phyloP scores from a whole-genome alignment of 306 rosid genomes.

The Sindora glabra region DNA sequence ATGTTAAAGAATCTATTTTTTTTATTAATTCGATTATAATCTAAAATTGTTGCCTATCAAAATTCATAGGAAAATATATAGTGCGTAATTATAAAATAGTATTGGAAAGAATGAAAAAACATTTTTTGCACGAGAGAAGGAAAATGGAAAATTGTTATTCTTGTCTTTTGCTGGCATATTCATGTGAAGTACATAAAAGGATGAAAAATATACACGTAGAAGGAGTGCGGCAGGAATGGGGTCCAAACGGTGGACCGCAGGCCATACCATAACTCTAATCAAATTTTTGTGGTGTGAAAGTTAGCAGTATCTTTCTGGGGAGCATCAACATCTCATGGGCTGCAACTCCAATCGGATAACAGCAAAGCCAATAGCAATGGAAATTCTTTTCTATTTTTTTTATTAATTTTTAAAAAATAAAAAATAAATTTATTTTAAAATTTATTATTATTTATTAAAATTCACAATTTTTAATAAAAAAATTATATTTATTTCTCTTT shows the following conservation, averaged over 20 bases:
- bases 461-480: no score
- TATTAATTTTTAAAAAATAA: neutral
- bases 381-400: no score
- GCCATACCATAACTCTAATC: constrained; percentile 13
- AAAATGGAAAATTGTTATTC: constrained; percentile 8
- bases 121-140: neutral
- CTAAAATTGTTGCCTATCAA: no score
- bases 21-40: no score
- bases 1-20: no score
- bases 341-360: constrained; percentile 10
- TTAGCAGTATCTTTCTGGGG: constrained; percentile 28
- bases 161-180: constrained; percentile 18
- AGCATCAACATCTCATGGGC: constrained; percentile 16
- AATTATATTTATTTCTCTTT: no score
- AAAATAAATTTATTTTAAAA: neutral
- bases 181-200: constrained; percentile 29
- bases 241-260: constrained; percentile 35
- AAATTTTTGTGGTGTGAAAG: constrained; percentile 15
- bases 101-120: no score
- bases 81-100: no score
- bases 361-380: neutral
- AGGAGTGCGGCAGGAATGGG: constrained; percentile 17
- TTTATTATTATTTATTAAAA: no score
- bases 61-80: no score
- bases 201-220: neutral